Conservation (phyloP, 1,139 yeast genomes). For the Candida sojae region DNA sequence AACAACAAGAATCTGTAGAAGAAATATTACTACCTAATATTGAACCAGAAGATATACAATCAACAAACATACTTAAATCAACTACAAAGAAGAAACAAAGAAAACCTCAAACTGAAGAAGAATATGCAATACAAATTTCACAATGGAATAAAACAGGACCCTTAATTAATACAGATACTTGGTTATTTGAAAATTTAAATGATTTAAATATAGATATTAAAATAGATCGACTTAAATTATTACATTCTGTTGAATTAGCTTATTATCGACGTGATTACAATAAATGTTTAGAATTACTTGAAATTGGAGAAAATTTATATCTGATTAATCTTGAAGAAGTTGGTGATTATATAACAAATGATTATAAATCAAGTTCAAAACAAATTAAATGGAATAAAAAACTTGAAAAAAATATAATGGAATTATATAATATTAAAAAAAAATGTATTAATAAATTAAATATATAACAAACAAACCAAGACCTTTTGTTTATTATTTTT, state of each 20-base stretch:
- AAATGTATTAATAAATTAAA: constrained; percentile 30
- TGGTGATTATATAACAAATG: constrained; percentile 25
- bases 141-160: constrained; percentile 55
- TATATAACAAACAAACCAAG: background rate
- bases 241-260: constrained; percentile 51
- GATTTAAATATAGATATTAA: constrained; percentile 28
- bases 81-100: constrained; percentile 22
- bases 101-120: constrained; percentile 62
- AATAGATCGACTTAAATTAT: constrained; percentile 33
- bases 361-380: constrained; percentile 25
- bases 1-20: too few relatives aligned
- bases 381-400: constrained; percentile 23
- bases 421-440: constrained; percentile 43
- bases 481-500: too few relatives aligned
- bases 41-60: background rate
- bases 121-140: constrained; percentile 43
- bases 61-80: constrained; percentile 1
- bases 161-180: constrained; percentile 42
- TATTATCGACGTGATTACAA: constrained; percentile 49
- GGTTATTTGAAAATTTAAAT: constrained; percentile 38
- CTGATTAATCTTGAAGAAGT: constrained; percentile 32
- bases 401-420: constrained; percentile 47
- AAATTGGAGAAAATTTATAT: constrained; percentile 29
- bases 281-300: constrained; percentile 33
- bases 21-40: background rate